Evolutionary conservation across 768 basidiomycete genomes (phyloP), one percentile per base, ranked within the genome.

Genomic region (Auricularia sp.): DNA sequence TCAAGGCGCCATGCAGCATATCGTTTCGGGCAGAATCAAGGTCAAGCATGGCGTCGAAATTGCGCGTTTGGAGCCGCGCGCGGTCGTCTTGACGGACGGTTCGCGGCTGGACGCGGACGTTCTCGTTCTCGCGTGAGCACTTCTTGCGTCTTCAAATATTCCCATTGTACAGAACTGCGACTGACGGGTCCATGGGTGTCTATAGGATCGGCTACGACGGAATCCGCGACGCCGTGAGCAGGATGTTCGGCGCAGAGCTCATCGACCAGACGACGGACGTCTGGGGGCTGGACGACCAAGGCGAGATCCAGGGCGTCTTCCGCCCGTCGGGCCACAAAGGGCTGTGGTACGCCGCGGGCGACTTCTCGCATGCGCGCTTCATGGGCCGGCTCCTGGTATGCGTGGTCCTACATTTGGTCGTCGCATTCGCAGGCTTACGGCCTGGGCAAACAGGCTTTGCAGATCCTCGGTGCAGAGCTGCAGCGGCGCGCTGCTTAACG

Each of bases 201-300:
- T 29, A 29, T 29, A 16, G 62, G 18, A 77, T 75, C 2, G 76
- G 76, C 3, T 80, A 77, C 63, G 62, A 73, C 3, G 63, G 65
- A 1, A 76, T 76, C 16, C 68, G 70, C 4, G 72, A 77, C 18
- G 68, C 72, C 1, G 70, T 74, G 68, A 72, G 70, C 37, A 63
- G 63, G 10, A 64, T 75, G 2, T 77, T 80, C 44, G 79, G 80
- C 3, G 72, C 75, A 39, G 74, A 75, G 18, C 68, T 74, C 7
- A 73, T 77, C 4, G 71, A 72, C 21, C 65, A 69, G 18, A 76
- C 75, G 5, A 67, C 70, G 16, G 69, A 62, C 21, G 68, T 79
- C 1, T 78, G 76, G 75, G 78, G 79, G 0, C 42, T 80, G 7
- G 77, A 82, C 65, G 71, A 73, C 21, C 79, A 80, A 65, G 78